A percentile compares a stretch with the other conserved stretches of the same genome.
These are phyloP conservation scores for Cyclostephanos tholiformis DNA, from an alignment of 108 stramenopile genomes.

Conservation along the genomic window DNA sequence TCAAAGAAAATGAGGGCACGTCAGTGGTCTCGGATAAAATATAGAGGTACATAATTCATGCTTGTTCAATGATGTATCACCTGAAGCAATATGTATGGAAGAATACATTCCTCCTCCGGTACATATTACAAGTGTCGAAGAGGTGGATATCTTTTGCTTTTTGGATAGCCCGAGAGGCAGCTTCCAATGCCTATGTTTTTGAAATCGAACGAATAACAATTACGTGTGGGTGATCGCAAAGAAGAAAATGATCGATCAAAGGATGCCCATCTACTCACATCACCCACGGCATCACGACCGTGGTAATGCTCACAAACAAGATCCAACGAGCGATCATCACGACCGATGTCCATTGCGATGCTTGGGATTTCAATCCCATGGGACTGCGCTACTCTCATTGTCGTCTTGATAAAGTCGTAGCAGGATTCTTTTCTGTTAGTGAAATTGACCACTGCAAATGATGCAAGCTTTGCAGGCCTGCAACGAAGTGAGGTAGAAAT, in stretches of 20 bases:
- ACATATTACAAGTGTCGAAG: slow-evolving; percentile 13
- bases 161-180: slow-evolving; percentile 8
- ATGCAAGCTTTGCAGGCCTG: slow-evolving; percentile 29
- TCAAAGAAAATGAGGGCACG: background rate
- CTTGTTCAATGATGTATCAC: background rate
- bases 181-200: slow-evolving; percentile 9
- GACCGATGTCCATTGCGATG: slow-evolving; percentile 9
- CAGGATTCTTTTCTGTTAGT: background rate
- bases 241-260: background rate
- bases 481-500: background rate
- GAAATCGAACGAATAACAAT: background rate
- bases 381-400: slow-evolving; percentile 7
- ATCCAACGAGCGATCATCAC: slow-evolving; percentile 14
- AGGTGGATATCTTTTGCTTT: slow-evolving; percentile 20
- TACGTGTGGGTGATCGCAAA: background rate
- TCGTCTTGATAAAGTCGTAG: slow-evolving; percentile 13
- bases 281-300: slow-evolving; percentile 10
- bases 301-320: slow-evolving; percentile 9
- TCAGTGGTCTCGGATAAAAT: background rate
- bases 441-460: slow-evolving; percentile 21
- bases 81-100: slow-evolving; percentile 24
- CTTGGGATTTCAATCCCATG: slow-evolving; percentile 33
- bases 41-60: background rate
- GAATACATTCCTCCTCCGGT: slow-evolving; percentile 6
- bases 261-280: slow-evolving; percentile 6